Base-by-base conservation (phyloP, 2,329 filamentous ascomycete genomes). In the Arthroderma uncinatum region DNA sequence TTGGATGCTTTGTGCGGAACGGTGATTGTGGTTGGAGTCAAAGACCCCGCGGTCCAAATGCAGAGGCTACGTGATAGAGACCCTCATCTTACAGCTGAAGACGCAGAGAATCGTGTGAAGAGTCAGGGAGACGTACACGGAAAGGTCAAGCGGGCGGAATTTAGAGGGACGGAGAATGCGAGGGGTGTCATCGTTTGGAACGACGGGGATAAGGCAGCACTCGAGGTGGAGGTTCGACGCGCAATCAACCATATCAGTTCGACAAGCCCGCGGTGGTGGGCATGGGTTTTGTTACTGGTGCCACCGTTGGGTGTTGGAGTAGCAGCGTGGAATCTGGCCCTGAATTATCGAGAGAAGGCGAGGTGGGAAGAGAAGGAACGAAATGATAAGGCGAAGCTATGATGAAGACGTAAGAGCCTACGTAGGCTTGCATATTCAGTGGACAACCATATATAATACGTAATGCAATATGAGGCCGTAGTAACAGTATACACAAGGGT, bases 181-280 rank as follows among this genome's bases (percentile, higher is more conserved):
- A 79, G 78, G 52, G 92, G 91, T 0, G 79, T 90, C 2, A 89
- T 96, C 34, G 79, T 98, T 23, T 93, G 88, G 88, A 98, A 98
- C 73, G 92, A 97, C 73, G 82, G 82, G 1, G 82, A 82, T 50
- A 84, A 78, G 66, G 83, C 83, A 36, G 82, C 89, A 61, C 70
- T 98, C 66, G 79, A 81, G 71, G 71, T 67, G 54, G 83, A 89
- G 69, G 75, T 97, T 9, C 77, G 79, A 54, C 76, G 74, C 59
- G 86, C 84, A 6, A 82, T 97, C 74, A 67, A 65, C 2, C 78
- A 79, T 59, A 74, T 96, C 37, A 78, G 76, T 65, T 75, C 66
- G 48, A 72, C 74, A 16, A 93, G 86, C 69, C 88, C 89, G 5
- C 72, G 75, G 60, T 94, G 89, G 89, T 97, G 93, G 92, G 82